These are phyloP conservation scores for Eruca vesicaria DNA, from an alignment of 441 rosid species.

Conservation along the genomic window DNA sequence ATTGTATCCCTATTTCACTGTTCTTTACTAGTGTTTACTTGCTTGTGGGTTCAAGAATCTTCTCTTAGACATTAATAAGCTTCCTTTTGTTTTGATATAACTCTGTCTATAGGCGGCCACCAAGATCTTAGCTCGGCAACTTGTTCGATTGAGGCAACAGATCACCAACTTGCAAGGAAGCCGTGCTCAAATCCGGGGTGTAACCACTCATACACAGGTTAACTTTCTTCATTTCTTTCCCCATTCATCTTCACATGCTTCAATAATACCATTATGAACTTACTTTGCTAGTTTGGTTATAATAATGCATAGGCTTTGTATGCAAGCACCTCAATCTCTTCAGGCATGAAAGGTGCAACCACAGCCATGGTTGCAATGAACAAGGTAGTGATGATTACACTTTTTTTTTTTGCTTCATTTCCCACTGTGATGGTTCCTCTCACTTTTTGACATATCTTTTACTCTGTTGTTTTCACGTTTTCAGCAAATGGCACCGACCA, in stretches of 20 bases:
- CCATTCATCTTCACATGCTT: background rate
- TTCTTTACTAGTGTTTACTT: background rate
- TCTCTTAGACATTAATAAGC: background rate
- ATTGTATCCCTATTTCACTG: background rate
- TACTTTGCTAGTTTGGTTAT: background rate
- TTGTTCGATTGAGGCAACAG: conserved; percentile 89
- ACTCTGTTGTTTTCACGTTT: background rate
- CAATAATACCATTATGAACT: background rate
- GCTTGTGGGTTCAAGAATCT: background rate
- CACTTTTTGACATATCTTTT: background rate
- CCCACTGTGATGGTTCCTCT: too few species aligned
- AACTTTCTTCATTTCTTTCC: background rate
- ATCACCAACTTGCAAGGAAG: conserved; percentile 96
- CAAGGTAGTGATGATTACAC: too few species aligned
- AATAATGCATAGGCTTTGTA: conserved; percentile 57
- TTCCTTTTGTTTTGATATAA: background rate
- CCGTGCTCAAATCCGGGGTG: conserved; percentile 96
- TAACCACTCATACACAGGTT: conserved; percentile 96
- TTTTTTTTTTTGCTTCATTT: background rate
- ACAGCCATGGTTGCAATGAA: too few species aligned
- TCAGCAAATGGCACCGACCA: too few species aligned
- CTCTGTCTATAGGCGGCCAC: conserved; percentile 70
- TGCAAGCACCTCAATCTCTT: conserved; percentile 33
- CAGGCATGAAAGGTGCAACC: background rate
- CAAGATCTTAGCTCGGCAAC: conserved; percentile 91